Base-by-base conservation (phyloP, 805 yeast species). In the Teunomyces panamensis region DNA sequence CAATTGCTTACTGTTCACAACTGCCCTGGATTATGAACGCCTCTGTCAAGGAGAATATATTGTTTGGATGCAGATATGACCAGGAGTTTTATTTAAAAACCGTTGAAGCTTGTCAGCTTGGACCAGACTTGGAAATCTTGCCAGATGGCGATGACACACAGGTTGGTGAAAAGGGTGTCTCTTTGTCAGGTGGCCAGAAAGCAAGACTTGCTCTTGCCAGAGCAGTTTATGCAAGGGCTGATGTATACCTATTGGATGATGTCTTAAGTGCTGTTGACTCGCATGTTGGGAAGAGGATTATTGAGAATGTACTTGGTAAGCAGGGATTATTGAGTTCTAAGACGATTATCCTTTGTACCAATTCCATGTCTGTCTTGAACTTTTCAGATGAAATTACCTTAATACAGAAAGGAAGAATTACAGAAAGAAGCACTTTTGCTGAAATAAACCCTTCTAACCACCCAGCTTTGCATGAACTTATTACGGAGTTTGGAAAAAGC, bases 401-500 rank as follows among this genome's bases (percentile, higher is more conserved):
- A 35, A 50, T 63, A 29, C 54, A 62, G 27, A 51, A 53, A 9
- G 62, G 62, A 9, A 51, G 47, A 9, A 55, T 62, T 5, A 42
- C 39, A 3, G 67, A 63, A 37, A 49, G 57, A 9, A 37, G 50
- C 7, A 35, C 49, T 2, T 49, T 42, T 32, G 20, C 43, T 6
- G 61, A 61, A 5, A 50, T 51, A 8, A 57, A 51, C 39, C 39
- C 44, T 9, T 47, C 50, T 2, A 43, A 51, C 34, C 56, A 62
- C 45, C 66, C 66, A 3, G 58, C 54, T 32, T 53, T 76, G 11
- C 65, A 55, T 43, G 65, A 63, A 11, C 59, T 75, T 45, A 63
- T 76, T 27, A 54, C 60, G 10, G 77, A 73, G 48, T 72, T 63
- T 55, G 77, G 75, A 29, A 28, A 34, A 20, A 39, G 27, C 20